Conservation (phyloP, 108 stramenopile genomes). For the Mediolabrus comicus region DNA sequence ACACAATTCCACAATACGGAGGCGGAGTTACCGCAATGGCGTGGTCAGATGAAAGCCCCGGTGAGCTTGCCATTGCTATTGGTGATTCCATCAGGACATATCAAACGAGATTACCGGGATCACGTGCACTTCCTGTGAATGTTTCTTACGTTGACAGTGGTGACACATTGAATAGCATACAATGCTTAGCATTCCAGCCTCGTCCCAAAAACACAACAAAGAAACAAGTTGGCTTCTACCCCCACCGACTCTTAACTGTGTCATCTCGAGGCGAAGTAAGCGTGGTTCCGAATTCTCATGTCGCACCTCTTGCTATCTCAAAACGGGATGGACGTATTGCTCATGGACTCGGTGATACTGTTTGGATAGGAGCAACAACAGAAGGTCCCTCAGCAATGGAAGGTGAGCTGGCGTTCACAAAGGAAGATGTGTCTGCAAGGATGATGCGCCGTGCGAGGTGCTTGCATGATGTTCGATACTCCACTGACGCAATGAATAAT, state of each 20-base stretch:
- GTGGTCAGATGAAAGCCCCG: slow-evolving; percentile 47
- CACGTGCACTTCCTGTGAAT: slow-evolving; percentile 48
- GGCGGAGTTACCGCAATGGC: slow-evolving; percentile 50
- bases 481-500: slow-evolving; percentile 61
- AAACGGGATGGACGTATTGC: slow-evolving; percentile 72
- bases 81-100: slow-evolving; percentile 57
- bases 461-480: slow-evolving; percentile 51
- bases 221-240: slow-evolving; percentile 24
- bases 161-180: slow-evolving; percentile 1
- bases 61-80: slow-evolving; percentile 50
- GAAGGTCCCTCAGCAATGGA: slow-evolving; percentile 54
- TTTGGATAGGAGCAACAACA: slow-evolving; percentile 54
- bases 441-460: slow-evolving; percentile 76
- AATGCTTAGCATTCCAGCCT: slow-evolving; percentile 39
- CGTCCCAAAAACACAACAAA: background rate
- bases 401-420: background rate
- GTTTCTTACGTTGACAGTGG: slow-evolving; percentile 25
- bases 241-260: slow-evolving; percentile 52
- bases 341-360: slow-evolving; percentile 46
- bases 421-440: slow-evolving; percentile 68
- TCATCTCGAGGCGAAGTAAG: slow-evolving; percentile 48
- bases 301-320: slow-evolving; percentile 66
- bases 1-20: background rate
- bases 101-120: slow-evolving; percentile 57
- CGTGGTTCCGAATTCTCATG: slow-evolving; percentile 47